phyloP scores from a whole-genome alignment of 768 basidiomycete genomes.

The Suillus sp. region DNA sequence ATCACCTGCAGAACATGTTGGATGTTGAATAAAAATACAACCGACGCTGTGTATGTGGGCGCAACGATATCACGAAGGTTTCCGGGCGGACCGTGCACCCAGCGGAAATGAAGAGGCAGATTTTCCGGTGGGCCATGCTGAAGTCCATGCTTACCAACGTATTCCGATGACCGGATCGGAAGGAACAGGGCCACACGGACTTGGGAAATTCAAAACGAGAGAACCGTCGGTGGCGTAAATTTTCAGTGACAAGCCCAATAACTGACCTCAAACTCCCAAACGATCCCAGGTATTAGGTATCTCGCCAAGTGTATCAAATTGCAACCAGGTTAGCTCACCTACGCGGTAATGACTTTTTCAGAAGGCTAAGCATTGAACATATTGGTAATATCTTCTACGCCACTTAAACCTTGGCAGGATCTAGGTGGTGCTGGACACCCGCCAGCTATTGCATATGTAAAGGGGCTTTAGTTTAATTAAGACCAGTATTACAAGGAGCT shows the following conservation, averaged over 20 bases:
- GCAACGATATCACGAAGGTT: neutral
- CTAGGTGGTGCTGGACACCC: neutral
- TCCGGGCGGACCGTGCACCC: neutral
- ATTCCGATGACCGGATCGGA: neutral
- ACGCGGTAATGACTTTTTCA: slow-evolving; percentile 3
- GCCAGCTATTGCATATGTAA: neutral
- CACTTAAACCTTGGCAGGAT: slow-evolving; percentile 3
- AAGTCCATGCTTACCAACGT: slow-evolving; percentile 3
- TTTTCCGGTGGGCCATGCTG: neutral
- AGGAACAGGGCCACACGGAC: slow-evolving; percentile 2
- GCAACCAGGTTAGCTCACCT: neutral
- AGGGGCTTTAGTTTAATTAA: neutral
- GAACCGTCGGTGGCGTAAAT: neutral
- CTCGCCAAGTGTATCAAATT: neutral
- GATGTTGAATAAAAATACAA: neutral
- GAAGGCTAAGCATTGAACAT: slow-evolving; percentile 1
- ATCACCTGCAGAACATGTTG: neutral
- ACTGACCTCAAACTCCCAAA: neutral
- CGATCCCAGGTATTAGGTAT: neutral
- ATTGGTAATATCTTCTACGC: slow-evolving; percentile 5
- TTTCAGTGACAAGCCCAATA: neutral
- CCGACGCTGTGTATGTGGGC: neutral
- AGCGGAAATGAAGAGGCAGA: slow-evolving; percentile 3
- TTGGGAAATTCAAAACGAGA: slow-evolving; percentile 6
- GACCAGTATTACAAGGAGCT: neutral